Evolutionary conservation across 2,329 filamentous ascomycete species (phyloP), one percentile per base, ranked within the genome.

Genomic region (Trichocomaceae sp.): DNA sequence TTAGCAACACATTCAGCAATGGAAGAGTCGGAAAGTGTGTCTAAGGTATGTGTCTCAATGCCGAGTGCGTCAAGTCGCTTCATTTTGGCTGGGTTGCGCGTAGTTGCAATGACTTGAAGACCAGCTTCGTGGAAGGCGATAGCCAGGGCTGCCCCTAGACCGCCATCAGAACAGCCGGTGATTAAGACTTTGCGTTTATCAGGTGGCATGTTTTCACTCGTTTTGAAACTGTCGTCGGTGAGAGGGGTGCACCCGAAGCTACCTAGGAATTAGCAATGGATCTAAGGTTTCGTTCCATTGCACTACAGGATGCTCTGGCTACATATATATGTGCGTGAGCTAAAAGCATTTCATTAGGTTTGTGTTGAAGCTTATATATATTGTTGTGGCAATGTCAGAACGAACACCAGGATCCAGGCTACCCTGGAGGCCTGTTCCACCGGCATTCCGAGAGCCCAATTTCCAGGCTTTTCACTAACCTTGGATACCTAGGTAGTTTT

Each of bases 71-170:
- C 54, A 58, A 58, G 63, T 57, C 39, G 60, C 47, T 15, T 50
- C 50, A 60, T 33, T 52, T 73, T 74, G 15, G 64, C 57, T 1
- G 60, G 57, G 45, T 70, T 63, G 13, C 74, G 72, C 4, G 70
- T 68, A 1, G 75, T 75, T 2, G 74, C 75, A 58, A 70, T 73
- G 55, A 78, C 73, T 31, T 69, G 63, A n/a, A 64, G 68, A 4
- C 70, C 52, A 13, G 17, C n/a, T 19, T 37, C 15, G 22, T 37
- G 47, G 46, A 49, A 54, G 37, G 46, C 47, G 17, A 35, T 50
- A 26, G 47, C 52, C 9, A 54, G 29, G 2, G 52, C 37, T 3
- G 52, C 46, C 4, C 52, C 52, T 12, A 54, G 39, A 17, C 52
- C 37, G 2, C 52, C 52, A 23, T 54, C 33, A 39, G 33, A 49